Evolutionary conservation across 805 yeast species (phyloP).

Genomic region (Starmerella kuoi): DNA sequence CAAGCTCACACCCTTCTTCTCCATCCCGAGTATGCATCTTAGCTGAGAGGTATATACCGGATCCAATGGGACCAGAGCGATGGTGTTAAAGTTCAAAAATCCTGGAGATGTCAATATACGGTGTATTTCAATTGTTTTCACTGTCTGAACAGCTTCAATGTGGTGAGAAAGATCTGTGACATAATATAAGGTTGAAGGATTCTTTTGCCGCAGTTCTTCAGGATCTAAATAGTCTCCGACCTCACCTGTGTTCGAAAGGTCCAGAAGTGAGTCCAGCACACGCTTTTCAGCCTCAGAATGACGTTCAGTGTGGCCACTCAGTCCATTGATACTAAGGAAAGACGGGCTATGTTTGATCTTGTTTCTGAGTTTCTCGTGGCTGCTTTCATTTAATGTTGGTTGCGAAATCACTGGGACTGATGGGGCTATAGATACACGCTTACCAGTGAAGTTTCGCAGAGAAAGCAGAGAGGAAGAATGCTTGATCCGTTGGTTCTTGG

Average conservation of each 20-base stretch:
- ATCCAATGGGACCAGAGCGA: neutral
- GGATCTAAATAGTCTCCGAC: constrained; percentile 28
- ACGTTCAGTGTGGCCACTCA: constrained; percentile 23
- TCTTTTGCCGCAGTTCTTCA: neutral
- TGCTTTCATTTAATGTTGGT: constrained; percentile 45
- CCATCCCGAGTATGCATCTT: constrained; percentile 25
- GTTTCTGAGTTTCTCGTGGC: constrained; percentile 43
- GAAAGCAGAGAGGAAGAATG: constrained; percentile 14
- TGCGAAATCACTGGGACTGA: constrained; percentile 44
- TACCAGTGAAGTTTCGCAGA: constrained; percentile 4
- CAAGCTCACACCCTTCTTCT: constrained; percentile 33
- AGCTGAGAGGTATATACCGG: neutral
- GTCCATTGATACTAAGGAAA: constrained; percentile 32
- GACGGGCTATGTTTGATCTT: constrained; percentile 43
- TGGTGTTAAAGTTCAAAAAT: neutral
- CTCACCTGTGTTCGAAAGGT: constrained; percentile 19
- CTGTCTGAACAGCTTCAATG: constrained; percentile 27
- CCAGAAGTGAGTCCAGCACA: constrained; percentile 30
- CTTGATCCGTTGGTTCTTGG: too few relatives aligned
- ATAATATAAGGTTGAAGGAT: neutral
- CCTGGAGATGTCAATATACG: constrained; percentile 27
- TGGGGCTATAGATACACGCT: neutral
- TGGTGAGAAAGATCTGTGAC: neutral
- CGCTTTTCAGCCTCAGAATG: constrained; percentile 7
- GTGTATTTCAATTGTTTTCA: constrained; percentile 36